Evolutionary conservation across 2,329 filamentous ascomycete species (phyloP), one percentile per base, ranked within the genome.

Genomic region (Alternaria gansuensis): DNA sequence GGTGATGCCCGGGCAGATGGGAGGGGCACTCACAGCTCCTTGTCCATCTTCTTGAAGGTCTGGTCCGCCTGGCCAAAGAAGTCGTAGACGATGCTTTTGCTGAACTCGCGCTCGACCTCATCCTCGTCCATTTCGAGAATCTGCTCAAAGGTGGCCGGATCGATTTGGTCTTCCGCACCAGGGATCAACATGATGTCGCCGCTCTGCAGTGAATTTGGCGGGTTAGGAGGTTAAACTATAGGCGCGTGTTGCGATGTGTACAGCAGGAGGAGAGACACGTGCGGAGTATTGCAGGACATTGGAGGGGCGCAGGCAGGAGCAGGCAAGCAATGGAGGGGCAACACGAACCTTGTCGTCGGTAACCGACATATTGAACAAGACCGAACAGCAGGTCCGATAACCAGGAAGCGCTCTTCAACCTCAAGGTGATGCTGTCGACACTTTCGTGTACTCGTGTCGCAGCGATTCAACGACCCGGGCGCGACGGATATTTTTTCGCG

Each of bases 111-210:
- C 64, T 94, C 90, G 10, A 88, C 87, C 67, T 91, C 90, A 65
- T 91, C 90, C 65, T 98, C 95, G 77, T 99, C 95, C 94, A 99
- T 97, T 79, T 98, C 95, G 63, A 98, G 87, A 76, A 99, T 98
- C 82, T 98, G 95, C 71, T 89, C 88, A 72, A 99, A 99, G 56
- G 93, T 96, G 54, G 79, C 77, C 61, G 83, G 81, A 77, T 98
- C 94, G 79, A 99, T 88, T 75, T 84, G 84, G 66, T 95, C 90
- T 59, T 87, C 88, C 66, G 92, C 86, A 60, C 91, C 86, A 59
- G 83, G 82, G 71, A 87, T 75, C 33, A 65, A 67, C 75, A 77
- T 77, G 67, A 76, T 76, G 72, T 70, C 74, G 60, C 63, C 66
- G 66, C 44, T 69, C 71, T 75, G 62, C 51, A 11, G 48, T 37